These are phyloP conservation scores for Gypsophila paniculata DNA, from an alignment of 179 eudicot genomes.

Conservation along the genomic window DNA sequence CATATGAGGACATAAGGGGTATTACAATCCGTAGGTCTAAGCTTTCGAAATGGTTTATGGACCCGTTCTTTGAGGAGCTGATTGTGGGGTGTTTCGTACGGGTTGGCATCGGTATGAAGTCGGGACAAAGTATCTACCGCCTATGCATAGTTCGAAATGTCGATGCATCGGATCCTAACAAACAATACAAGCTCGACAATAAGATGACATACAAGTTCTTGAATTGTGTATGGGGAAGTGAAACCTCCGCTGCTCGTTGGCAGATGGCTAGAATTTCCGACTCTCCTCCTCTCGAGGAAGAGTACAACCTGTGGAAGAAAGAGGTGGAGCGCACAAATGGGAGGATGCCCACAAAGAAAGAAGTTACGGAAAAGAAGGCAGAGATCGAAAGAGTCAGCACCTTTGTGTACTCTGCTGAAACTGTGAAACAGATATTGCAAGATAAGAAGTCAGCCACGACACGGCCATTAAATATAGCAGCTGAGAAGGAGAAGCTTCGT, in stretches of 20 bases:
- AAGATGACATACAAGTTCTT: slow-evolving; percentile 83
- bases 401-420: slow-evolving; percentile 84
- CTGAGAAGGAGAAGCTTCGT: slow-evolving; percentile 84
- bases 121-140: slow-evolving; percentile 73
- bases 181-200: slow-evolving; percentile 78
- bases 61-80: slow-evolving; percentile 90
- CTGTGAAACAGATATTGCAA: slow-evolving; percentile 94
- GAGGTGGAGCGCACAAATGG: slow-evolving; percentile 85
- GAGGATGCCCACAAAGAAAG: slow-evolving; percentile 70
- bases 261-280: slow-evolving; percentile 97
- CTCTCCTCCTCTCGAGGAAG: slow-evolving; percentile 70
- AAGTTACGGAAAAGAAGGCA: slow-evolving; percentile 69
- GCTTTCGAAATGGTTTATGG: slow-evolving; percentile 95
- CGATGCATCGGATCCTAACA: slow-evolving; percentile 76
- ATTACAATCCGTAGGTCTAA: slow-evolving; percentile 70
- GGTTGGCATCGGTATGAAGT: slow-evolving; percentile 80
- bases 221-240: slow-evolving; percentile 94
- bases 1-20: slow-evolving; percentile 66
- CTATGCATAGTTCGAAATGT: slow-evolving; percentile 77
- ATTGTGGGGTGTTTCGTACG: slow-evolving; percentile 96
- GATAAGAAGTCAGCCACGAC: slow-evolving; percentile 86
- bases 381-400: slow-evolving; percentile 63
- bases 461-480: slow-evolving; percentile 87
- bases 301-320: slow-evolving; percentile 81
- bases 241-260: slow-evolving; percentile 96